Evolutionary conservation across 2,329 filamentous ascomycete species (phyloP).

Genomic region (Lachnellula hyalina): DNA sequence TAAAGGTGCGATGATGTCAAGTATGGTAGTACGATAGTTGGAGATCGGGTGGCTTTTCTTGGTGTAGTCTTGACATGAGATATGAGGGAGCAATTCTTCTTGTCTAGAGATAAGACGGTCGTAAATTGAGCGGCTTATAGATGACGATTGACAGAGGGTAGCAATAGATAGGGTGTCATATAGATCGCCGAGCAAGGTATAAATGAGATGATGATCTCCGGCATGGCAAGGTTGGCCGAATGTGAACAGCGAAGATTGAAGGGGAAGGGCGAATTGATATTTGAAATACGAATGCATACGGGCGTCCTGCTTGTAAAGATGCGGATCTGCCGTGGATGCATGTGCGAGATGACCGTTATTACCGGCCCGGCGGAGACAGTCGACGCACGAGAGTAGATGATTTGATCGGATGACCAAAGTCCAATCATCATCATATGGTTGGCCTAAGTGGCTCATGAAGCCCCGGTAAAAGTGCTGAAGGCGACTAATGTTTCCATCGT

Average conservation of each 20-base stretch:
- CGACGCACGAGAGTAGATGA: not conserved
- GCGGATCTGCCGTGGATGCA: not conserved
- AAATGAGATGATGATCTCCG: not conserved
- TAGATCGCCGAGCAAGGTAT: not conserved
- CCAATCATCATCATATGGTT: conserved; percentile 1
- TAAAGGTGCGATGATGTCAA: not conserved
- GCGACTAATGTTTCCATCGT: not conserved
- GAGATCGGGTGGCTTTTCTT: not conserved
- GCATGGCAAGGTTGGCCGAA: not conserved
- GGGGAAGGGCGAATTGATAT: not conserved
- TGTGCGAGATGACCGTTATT: not conserved
- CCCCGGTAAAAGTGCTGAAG: not conserved
- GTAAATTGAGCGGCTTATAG: not conserved
- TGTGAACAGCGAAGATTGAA: not conserved
- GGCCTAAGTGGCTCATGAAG: not conserved
- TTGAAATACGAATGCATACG: not conserved
- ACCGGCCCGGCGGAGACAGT: conserved; percentile 1
- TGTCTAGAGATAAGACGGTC: not conserved
- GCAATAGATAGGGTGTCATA: not conserved
- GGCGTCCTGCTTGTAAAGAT: not conserved
- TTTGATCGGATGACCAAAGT: not conserved
- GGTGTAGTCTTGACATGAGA: not conserved
- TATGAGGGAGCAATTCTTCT: not conserved
- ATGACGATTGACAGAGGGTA: not conserved
- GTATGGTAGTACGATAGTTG: not conserved